A percentile compares a stretch with the other conserved stretches of the same genome.
Conservation (phyloP, 2,329 filamentous ascomycete genomes). For the Apiospora hydei region DNA sequence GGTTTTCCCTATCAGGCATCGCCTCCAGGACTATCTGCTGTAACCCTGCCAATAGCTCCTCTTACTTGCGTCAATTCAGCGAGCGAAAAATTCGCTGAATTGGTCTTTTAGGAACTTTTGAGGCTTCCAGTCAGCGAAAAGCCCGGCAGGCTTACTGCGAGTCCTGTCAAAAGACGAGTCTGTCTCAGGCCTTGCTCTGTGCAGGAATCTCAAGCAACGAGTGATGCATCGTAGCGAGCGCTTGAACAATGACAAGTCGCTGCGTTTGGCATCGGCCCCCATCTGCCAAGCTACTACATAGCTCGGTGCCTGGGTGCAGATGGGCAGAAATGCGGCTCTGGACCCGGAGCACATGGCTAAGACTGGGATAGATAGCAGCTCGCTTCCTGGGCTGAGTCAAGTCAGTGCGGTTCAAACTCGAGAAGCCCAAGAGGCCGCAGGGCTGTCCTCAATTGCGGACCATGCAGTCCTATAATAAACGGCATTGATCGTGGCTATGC, state of each 20-base stretch:
- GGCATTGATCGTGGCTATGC: neutral
- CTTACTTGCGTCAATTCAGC: neutral
- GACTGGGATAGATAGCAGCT: neutral
- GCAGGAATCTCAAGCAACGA: too few species aligned
- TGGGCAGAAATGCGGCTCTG: neutral
- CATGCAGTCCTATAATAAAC: neutral
- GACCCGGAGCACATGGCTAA: neutral
- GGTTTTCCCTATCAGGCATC: conserved; percentile 5
- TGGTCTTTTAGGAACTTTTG: neutral
- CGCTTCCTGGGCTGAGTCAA: neutral
- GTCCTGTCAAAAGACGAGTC: too few species aligned
- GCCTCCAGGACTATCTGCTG: conserved; percentile 14
- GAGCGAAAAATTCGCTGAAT: neutral
- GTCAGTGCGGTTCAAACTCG: neutral
- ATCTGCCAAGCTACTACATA: neutral
- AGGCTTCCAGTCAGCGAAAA: neutral
- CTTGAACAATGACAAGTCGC: neutral
- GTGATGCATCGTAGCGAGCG: neutral
- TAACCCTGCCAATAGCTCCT: conserved; percentile 14
- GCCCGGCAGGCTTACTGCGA: neutral
- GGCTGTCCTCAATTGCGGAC: neutral
- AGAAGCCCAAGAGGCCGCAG: neutral
- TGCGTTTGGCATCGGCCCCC: neutral
- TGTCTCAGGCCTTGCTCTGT: neutral
- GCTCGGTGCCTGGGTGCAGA: conserved; percentile 2